Percentiles rank a stretch among this genome's conserved stretches.
Conservation (phyloP, 1,284 basidiomycete species). For the Pascua guehoae region DNA sequence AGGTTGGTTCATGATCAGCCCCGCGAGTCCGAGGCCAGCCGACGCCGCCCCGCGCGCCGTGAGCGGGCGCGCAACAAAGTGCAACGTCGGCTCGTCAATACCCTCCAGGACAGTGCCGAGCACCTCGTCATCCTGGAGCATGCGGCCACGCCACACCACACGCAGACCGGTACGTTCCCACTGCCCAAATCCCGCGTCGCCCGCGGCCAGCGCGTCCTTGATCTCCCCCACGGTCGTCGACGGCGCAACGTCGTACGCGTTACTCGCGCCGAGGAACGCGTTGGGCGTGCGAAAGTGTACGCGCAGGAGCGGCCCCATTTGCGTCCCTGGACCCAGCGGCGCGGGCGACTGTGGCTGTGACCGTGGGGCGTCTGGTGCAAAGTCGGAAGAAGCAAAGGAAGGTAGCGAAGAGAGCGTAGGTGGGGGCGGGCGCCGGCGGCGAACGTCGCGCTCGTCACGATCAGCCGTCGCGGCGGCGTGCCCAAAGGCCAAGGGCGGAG, state of each 20-base stretch:
- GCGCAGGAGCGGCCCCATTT: constrained; percentile 6
- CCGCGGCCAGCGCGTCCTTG: constrained; percentile 33
- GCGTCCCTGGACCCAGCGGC: too few relatives aligned
- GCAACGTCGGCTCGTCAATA: constrained; percentile 24
- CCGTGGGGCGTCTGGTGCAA: too few relatives aligned
- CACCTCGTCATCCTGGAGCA: constrained; percentile 38
- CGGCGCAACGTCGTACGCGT: constrained; percentile 10
- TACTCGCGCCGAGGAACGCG: constrained; percentile 20
- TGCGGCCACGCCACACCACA: constrained; percentile 40
- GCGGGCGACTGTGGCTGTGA: too few relatives aligned
- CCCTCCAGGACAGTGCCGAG: constrained; percentile 31
- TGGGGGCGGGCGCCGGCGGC: constrained; percentile 3
- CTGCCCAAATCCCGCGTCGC: constrained; percentile 27
- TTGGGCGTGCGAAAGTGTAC: constrained; percentile 36
- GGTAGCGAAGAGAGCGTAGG: constrained; percentile 3
- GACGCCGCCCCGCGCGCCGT: not conserved
- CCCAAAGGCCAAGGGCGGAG: not conserved
- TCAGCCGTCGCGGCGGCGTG: too few relatives aligned
- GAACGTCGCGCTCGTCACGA: too few relatives aligned
- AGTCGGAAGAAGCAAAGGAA: not conserved
- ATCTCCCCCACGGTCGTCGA: constrained; percentile 22
- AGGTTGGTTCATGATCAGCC: not conserved
- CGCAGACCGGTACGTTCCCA: constrained; percentile 41
- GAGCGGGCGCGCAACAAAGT: constrained; percentile 34
- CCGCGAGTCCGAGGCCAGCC: too few relatives aligned